Evolutionary conservation across 108 stramenopile species (phyloP).

Genomic region (Heterococcus sp.): DNA sequence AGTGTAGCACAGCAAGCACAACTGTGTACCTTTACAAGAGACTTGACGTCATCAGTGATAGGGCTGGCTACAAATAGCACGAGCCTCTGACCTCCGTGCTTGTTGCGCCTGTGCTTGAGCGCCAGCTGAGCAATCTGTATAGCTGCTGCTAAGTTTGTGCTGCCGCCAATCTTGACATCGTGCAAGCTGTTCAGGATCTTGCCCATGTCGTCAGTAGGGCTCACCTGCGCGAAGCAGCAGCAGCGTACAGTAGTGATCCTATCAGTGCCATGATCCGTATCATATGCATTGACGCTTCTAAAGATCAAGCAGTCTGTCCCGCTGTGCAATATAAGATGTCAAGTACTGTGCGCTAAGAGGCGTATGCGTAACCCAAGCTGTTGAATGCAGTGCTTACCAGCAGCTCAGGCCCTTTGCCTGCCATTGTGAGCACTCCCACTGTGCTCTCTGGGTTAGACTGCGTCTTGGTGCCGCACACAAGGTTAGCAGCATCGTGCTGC

Average conservation of each 20-base stretch:
- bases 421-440: conserved; percentile 85
- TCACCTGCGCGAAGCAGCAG: conserved; percentile 33
- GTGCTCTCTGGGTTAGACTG: conserved; percentile 91
- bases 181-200: conserved; percentile 82
- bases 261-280: too few relatives aligned
- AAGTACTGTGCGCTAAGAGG: too few relatives aligned
- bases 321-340: too few relatives aligned
- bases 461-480: conserved; percentile 82
- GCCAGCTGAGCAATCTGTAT: conserved; percentile 92
- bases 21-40: conserved; percentile 62
- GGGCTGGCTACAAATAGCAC: conserved; percentile 87
- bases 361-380: too few relatives aligned
- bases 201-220: conserved; percentile 90
- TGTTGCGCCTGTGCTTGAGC: conserved; percentile 92
- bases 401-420: conserved; percentile 74
- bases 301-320: too few relatives aligned
- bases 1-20: too few relatives aligned
- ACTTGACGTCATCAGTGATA: conserved; percentile 47
- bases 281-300: too few relatives aligned
- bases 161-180: conserved; percentile 58
- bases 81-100: conserved; percentile 92
- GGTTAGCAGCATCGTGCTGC: conserved; percentile 92
- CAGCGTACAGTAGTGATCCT: neutral
- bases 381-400: too few relatives aligned
- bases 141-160: conserved; percentile 69